Evolutionary conservation across 306 rosid species (phyloP).

Genomic region (Arachis hypogaea): DNA sequence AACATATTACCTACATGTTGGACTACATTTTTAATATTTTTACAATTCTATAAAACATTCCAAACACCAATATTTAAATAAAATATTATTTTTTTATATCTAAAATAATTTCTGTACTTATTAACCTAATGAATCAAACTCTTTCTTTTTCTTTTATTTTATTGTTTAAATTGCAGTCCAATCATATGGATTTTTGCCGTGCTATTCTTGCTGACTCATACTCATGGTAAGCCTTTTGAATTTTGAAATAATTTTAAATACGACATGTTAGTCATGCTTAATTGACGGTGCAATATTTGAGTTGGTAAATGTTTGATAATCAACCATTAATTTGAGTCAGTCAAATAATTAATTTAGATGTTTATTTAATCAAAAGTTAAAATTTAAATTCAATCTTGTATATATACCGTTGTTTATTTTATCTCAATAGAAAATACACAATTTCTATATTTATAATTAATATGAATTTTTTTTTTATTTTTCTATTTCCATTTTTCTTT

Average conservation of each 20-base stretch:
- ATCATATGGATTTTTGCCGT: constrained; percentile 76
- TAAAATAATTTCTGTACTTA: too few species aligned
- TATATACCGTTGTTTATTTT: neutral
- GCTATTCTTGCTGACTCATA: constrained; percentile 60
- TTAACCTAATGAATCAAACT: neutral
- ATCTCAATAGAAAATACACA: neutral
- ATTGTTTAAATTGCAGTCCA: constrained; percentile 62
- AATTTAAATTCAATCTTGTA: too few species aligned
- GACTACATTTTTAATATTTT: too few species aligned
- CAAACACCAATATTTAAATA: too few species aligned
- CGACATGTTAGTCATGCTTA: neutral
- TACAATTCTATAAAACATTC: too few species aligned
- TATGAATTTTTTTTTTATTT: too few species aligned
- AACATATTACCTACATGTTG: too few species aligned
- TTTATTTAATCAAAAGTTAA: too few species aligned
- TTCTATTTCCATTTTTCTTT: too few species aligned
- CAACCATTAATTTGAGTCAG: neutral
- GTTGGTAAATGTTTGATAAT: neutral
- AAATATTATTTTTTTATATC: too few species aligned
- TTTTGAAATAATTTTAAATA: neutral
- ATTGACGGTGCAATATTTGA: neutral
- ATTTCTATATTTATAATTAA: neutral
- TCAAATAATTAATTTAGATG: neutral
- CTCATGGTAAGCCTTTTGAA: constrained; percentile 55
- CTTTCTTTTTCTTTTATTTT: neutral